Evolutionary conservation across 306 rosid species (phyloP), one percentile per base, ranked within the genome.

Genomic region (Ceratonia siliqua): DNA sequence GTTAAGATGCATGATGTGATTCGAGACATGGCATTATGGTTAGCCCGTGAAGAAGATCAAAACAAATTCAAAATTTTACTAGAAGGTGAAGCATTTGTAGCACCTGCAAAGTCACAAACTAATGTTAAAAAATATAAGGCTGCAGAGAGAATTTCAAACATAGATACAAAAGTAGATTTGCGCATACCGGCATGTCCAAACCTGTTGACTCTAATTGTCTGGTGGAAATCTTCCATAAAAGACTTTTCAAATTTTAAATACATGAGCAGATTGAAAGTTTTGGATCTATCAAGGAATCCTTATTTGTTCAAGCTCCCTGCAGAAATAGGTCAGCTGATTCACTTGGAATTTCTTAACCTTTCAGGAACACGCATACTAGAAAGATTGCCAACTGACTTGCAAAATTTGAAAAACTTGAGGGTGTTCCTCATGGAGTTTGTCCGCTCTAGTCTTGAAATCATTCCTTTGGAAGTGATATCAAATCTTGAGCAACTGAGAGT

Each of bases 281-380:
- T 74, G 15, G 73, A 74, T 42, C 39, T 74, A 21, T 68, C 69
- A 3, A 0, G 3, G 2, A 20, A 20, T 38, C 0, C 5, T 0
- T 0, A 0, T 6, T 3, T 52, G 0, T 1, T 0, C 4, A 11
- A 6, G 5, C 10, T 33, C 28, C 59, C 46, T 4, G 0, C n/a
- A 8, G 70, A 56, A 33, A 22, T 77, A 5, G 61, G 61, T 0
- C 5, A 30, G 2, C 66, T 79, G 21, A 41, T 49, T 21, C 14
- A 49, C 17, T 49, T 72, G 79, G 62, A 79, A 13, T 72, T 11
- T 28, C 42, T 79, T 43, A 45, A 79, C 46, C 69, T 72, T 8
- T 72, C 74, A 30, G 0, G 5, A 21, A 4, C 67, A 24, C 0
- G 0, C 0, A 32, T 2, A 11, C 0, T 0, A 1, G 0, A 14